Evolutionary conservation across 2,329 filamentous ascomycete species (phyloP).

Genomic region (Knufia petricola): DNA sequence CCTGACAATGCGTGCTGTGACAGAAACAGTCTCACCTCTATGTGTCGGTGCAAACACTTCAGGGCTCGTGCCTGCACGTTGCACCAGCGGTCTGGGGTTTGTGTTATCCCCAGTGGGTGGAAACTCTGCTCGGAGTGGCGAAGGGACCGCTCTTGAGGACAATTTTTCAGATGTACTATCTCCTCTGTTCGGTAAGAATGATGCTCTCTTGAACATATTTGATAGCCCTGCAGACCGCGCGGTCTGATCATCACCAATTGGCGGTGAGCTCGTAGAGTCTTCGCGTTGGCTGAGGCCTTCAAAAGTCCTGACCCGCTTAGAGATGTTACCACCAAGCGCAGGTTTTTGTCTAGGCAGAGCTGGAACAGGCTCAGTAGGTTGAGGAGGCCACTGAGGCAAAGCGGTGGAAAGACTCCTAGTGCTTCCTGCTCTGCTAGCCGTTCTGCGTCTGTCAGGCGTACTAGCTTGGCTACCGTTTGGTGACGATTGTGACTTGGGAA

Average conservation of each 20-base stretch:
- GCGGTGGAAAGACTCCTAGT: conserved; percentile 19
- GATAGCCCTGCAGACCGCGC: conserved; percentile 23
- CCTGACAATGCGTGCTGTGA: conserved; percentile 73
- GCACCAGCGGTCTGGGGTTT: conserved; percentile 1
- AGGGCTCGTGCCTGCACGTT: conserved; percentile 1
- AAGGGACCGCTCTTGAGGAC: background rate
- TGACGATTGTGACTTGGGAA: conserved; percentile 11
- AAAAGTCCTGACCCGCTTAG: conserved; percentile 85
- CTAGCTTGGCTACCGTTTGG: conserved; percentile 12
- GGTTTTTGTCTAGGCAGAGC: conserved; percentile 58
- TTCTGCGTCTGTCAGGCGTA: conserved; percentile 12
- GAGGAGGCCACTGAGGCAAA: conserved; percentile 22
- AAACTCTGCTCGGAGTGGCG: background rate
- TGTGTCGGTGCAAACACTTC: conserved; percentile 11
- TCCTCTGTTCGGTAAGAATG: background rate
- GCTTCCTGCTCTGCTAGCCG: conserved; percentile 1
- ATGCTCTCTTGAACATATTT: conserved; percentile 5
- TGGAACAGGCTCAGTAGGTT: conserved; percentile 26
- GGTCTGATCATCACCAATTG: conserved; percentile 14
- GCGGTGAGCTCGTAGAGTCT: conserved; percentile 9
- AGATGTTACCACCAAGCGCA: conserved; percentile 82
- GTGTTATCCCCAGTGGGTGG: background rate
- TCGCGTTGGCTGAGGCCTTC: conserved; percentile 60
- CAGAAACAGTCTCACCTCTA: conserved; percentile 65
- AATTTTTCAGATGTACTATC: background rate